Conservation (phyloP, 306 rosid genomes). For the Fragaria nilgerrensis region DNA sequence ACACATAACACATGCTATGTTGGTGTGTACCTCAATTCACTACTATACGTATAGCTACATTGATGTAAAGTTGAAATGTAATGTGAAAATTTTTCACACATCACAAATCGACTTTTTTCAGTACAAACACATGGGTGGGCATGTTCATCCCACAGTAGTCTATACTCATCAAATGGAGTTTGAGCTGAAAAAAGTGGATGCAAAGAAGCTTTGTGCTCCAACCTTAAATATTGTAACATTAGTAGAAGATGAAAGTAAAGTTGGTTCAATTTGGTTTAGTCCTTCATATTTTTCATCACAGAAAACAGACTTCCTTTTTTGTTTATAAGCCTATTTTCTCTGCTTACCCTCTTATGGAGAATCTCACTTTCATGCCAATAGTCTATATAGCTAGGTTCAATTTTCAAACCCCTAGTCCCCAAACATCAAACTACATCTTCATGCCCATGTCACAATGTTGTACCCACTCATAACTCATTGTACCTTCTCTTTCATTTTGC, state of each 20-base stretch:
- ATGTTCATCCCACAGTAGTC: background rate
- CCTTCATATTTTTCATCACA: background rate
- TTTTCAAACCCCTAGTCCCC: constrained; percentile 5
- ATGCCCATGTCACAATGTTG: constrained; percentile 6
- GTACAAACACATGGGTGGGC: constrained; percentile 14
- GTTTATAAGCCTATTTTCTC: background rate
- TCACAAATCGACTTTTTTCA: background rate
- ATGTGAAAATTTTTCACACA: background rate
- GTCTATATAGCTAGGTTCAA: background rate
- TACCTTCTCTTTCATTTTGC: background rate
- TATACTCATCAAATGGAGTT: background rate
- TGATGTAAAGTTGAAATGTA: background rate
- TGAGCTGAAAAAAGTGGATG: background rate
- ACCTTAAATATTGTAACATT: constrained; percentile 5
- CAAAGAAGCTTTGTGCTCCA: constrained; percentile 13
- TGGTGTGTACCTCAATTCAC: background rate
- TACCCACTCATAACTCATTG: constrained; percentile 1
- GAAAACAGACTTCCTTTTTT: constrained; percentile 2
- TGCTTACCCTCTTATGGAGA: background rate
- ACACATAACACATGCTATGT: background rate
- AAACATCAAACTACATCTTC: background rate
- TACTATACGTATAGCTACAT: background rate
- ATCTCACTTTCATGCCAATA: background rate
- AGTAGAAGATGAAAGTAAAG: constrained; percentile 1
- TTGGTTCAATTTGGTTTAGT: background rate